Evolutionary conservation across 768 basidiomycete genomes (phyloP).

Genomic region (Omphalotus guepiniiformis): DNA sequence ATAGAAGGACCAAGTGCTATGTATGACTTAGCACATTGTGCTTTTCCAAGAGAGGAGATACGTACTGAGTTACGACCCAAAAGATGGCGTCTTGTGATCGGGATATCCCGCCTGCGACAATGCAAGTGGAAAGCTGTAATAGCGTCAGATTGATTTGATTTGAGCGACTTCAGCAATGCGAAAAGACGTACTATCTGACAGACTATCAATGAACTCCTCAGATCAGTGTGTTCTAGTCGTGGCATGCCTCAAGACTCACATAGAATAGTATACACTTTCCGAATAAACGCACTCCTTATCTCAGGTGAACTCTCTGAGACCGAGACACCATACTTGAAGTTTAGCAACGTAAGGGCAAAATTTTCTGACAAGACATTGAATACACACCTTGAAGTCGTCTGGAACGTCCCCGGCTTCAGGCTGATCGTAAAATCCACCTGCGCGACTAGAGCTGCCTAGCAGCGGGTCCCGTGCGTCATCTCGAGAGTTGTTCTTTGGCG

Average conservation of each 20-base stretch:
- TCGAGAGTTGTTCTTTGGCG: conserved; percentile 25
- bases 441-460: conserved; percentile 45
- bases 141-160: conserved; percentile 3
- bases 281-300: conserved; percentile 81
- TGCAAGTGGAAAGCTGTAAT: conserved; percentile 25
- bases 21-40: background rate
- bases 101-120: conserved; percentile 72
- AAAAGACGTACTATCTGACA: too few relatives aligned
- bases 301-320: conserved; percentile 75
- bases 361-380: background rate
- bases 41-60: conserved; percentile 10
- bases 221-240: too few relatives aligned
- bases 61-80: conserved; percentile 74
- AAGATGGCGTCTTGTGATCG: conserved; percentile 52
- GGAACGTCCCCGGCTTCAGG: conserved; percentile 71
- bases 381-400: conserved; percentile 87
- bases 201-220: too few relatives aligned
- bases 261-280: conserved; percentile 89
- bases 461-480: conserved; percentile 52
- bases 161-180: too few relatives aligned
- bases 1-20: conserved; percentile 76
- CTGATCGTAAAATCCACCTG: conserved; percentile 67
- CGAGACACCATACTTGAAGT: conserved; percentile 67
- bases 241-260: conserved; percentile 47
- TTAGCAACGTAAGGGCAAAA: conserved; percentile 4